These are phyloP conservation scores for Fraxinus excelsior DNA, from an alignment of 257 asterid species.

Conservation along the genomic window DNA sequence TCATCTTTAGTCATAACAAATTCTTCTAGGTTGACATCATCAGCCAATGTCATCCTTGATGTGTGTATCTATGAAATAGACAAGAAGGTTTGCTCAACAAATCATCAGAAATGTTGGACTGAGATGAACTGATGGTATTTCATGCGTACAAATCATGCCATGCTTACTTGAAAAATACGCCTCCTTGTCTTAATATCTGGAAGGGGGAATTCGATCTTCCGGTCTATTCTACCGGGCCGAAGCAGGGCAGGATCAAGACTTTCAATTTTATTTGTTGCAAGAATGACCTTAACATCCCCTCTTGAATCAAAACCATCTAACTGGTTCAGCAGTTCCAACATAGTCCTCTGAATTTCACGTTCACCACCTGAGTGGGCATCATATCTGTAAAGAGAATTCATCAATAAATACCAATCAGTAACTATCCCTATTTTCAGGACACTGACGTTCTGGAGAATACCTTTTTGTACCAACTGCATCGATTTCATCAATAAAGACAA, in stretches of 20 bases:
- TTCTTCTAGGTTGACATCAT: conserved; percentile 90
- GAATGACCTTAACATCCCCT: conserved; percentile 94
- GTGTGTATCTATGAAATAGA: conserved; percentile 74
- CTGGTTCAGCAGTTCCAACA: conserved; percentile 88
- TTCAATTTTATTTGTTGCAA: conserved; percentile 87
- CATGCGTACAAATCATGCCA: conserved; percentile 10
- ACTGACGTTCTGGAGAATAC: conserved; percentile 33
- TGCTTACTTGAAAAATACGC: conserved; percentile 76
- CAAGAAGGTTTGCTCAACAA: conserved; percentile 9
- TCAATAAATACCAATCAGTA: conserved; percentile 6
- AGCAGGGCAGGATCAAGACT: conserved; percentile 93
- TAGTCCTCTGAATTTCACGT: conserved; percentile 96
- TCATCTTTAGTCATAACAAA: conserved; percentile 94
- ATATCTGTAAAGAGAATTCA: conserved; percentile 46
- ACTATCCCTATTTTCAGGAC: conserved; percentile 1
- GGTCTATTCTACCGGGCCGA: conserved; percentile 88
- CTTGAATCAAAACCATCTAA: conserved; percentile 93
- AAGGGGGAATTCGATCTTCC: conserved; percentile 88
- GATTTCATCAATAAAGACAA: conserved; percentile 92
- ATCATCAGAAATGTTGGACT: not conserved
- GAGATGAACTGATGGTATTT: not conserved
- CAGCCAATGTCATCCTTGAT: conserved; percentile 85
- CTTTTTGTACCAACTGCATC: conserved; percentile 94
- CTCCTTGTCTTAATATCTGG: conserved; percentile 91
- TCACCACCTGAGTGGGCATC: conserved; percentile 99